phyloP scores from a whole-genome alignment of 202 grass and related monocot genomes.

The Panicum virgatum region DNA sequence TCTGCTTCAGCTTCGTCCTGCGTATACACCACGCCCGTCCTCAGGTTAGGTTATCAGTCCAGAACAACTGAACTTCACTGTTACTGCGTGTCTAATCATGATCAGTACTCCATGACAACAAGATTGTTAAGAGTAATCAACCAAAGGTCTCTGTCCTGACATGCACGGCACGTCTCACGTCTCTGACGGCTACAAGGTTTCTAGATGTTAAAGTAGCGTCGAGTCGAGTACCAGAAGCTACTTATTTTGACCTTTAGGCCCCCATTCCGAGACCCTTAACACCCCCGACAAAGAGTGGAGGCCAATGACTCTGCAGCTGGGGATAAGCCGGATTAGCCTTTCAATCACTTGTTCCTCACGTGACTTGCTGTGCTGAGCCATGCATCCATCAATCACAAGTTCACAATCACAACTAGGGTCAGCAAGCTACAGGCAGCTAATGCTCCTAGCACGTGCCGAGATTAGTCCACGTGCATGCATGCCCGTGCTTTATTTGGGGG shows the following conservation, averaged over 20 bases:
- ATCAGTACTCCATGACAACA: background rate
- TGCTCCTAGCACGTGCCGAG: slow-evolving; percentile 42
- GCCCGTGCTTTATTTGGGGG: slow-evolving; percentile 30
- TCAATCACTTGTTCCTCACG: slow-evolving; percentile 21
- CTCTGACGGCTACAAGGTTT: background rate
- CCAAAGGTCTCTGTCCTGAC: background rate
- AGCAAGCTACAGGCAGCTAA: slow-evolving; percentile 6
- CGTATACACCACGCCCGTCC: background rate
- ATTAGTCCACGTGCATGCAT: slow-evolving; percentile 59
- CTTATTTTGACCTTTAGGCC: slow-evolving; percentile 37
- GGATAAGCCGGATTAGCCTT: background rate
- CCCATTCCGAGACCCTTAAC: slow-evolving; percentile 47
- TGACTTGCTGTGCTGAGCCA: slow-evolving; percentile 11
- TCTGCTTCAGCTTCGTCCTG: slow-evolving; percentile 99
- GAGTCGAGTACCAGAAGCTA: background rate
- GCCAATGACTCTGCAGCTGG: slow-evolving; percentile 12
- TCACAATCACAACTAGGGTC: slow-evolving; percentile 25
- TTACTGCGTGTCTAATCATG: background rate
- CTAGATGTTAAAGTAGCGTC: slow-evolving; percentile 11
- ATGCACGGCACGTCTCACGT: background rate
- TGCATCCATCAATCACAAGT: background rate
- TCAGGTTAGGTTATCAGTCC: background rate
- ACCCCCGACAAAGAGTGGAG: background rate
- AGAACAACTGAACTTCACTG: background rate
- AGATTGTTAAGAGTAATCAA: background rate